These are phyloP conservation scores for Blastocrithidia nonstop DNA, from an alignment of 208 protist genomes.

Conservation along the genomic window DNA sequence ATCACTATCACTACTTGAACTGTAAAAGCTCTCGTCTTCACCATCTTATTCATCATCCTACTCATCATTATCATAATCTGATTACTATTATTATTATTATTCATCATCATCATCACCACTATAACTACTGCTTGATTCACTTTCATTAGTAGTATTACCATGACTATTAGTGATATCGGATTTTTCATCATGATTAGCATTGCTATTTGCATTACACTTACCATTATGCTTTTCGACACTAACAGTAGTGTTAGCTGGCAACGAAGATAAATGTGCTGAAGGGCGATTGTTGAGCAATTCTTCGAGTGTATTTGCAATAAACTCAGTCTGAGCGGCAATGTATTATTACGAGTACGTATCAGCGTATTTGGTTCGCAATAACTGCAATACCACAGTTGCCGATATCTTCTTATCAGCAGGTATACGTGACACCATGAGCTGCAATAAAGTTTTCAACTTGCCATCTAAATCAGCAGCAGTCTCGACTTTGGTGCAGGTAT, in stretches of 20 bases:
- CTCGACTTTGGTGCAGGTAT: slow-evolving; percentile 5
- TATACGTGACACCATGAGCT: slow-evolving; percentile 42
- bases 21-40: slow-evolving; percentile 10
- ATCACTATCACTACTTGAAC: slow-evolving; percentile 8
- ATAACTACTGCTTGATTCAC: slow-evolving; percentile 9
- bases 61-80: slow-evolving; percentile 14
- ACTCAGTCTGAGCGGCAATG: slow-evolving; percentile 14
- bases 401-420: slow-evolving; percentile 58
- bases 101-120: slow-evolving; percentile 17
- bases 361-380: slow-evolving; percentile 45
- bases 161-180: not conserved
- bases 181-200: not conserved
- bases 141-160: slow-evolving; percentile 1
- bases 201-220: not conserved
- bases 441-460: slow-evolving; percentile 45
- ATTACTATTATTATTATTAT: slow-evolving; percentile 10
- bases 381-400: slow-evolving; percentile 43
- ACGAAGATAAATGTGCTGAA: no score
- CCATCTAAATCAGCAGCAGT: slow-evolving; percentile 31
- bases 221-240: not conserved
- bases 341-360: slow-evolving; percentile 40
- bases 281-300: slow-evolving; percentile 12
- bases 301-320: slow-evolving; percentile 35
- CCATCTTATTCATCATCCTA: slow-evolving; percentile 24
- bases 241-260: no score